These are phyloP conservation scores for Pleoardoris graminearum DNA, from an alignment of 2,329 filamentous ascomycete genomes.

Conservation along the genomic window DNA sequence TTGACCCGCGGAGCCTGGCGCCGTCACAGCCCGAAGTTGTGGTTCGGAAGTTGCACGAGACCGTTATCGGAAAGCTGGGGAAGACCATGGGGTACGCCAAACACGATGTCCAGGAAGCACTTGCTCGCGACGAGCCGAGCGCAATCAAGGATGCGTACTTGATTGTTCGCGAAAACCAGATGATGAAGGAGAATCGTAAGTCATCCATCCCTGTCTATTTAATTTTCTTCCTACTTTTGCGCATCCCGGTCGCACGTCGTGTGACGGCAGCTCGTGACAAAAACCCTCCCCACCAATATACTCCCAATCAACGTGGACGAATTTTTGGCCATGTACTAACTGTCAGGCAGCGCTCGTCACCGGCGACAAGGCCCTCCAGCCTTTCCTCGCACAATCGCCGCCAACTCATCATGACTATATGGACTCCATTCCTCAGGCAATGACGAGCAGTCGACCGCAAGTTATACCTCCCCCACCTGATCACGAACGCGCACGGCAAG, in stretches of 20 bases:
- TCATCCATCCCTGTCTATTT: conserved; percentile 29
- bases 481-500: conserved; percentile 50
- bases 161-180: conserved; percentile 95
- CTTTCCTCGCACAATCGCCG: conserved; percentile 60
- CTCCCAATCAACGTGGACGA: not conserved
- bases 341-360: conserved; percentile 56
- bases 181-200: conserved; percentile 94
- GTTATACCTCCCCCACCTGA: conserved; percentile 30
- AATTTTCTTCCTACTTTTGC: conserved; percentile 4
- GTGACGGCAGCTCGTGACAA: conserved; percentile 14
- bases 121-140: conserved; percentile 89
- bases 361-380: conserved; percentile 54
- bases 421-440: conserved; percentile 38
- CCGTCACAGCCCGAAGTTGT: conserved; percentile 71
- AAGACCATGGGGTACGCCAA: conserved; percentile 98
- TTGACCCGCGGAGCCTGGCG: conserved; percentile 79
- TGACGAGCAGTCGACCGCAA: conserved; percentile 41
- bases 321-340: conserved; percentile 18
- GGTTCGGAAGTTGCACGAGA: conserved; percentile 86
- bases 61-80: conserved; percentile 92
- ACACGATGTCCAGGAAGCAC: conserved; percentile 90
- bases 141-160: conserved; percentile 99
- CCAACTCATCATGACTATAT: conserved; percentile 54
- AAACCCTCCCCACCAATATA: conserved; percentile 11
- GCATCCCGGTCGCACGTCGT: conserved; percentile 12